A percentile compares a stretch with the other conserved stretches of the same genome.
Evolutionary conservation across 139 green algal species (phyloP).

Genomic region (Coelastrella sp.): DNA sequence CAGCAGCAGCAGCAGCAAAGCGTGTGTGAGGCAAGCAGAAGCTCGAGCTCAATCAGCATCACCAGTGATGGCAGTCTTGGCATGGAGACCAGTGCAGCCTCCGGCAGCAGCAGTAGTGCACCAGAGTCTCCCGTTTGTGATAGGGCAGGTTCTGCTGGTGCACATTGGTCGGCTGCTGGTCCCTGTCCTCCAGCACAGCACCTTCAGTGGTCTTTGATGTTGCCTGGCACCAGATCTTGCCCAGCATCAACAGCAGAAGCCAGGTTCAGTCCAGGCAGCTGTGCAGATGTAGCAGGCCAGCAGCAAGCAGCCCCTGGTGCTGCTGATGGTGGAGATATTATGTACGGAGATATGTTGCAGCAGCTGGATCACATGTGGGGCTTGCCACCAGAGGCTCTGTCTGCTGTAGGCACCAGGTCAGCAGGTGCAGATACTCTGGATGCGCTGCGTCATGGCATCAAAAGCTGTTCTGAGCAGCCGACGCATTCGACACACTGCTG

Average conservation of each 20-base stretch:
- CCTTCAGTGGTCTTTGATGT: not conserved
- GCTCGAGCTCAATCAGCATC: not conserved
- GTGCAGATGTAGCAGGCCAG: not conserved
- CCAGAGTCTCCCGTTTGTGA: not conserved
- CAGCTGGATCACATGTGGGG: no score
- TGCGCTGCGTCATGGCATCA: no score
- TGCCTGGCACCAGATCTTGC: not conserved
- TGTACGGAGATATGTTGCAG: no score
- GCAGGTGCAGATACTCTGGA: no score
- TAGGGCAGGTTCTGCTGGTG: not conserved
- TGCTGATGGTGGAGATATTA: no score
- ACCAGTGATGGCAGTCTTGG: not conserved
- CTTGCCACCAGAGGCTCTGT: no score
- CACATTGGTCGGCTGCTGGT: no score
- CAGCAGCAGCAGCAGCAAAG: not conserved
- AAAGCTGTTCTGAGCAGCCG: no score
- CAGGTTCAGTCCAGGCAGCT: not conserved
- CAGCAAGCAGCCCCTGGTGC: not conserved
- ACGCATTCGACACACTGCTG: no score
- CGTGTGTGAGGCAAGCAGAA: not conserved
- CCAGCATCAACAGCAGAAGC: not conserved
- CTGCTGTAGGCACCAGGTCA: no score
- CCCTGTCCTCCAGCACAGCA: no score
- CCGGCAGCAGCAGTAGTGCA: slow-evolving; percentile 6
- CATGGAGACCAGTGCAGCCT: no score